Conservation (phyloP, 192 early-diverging fungal genomes). For the Gonapodya prolifera region DNA sequence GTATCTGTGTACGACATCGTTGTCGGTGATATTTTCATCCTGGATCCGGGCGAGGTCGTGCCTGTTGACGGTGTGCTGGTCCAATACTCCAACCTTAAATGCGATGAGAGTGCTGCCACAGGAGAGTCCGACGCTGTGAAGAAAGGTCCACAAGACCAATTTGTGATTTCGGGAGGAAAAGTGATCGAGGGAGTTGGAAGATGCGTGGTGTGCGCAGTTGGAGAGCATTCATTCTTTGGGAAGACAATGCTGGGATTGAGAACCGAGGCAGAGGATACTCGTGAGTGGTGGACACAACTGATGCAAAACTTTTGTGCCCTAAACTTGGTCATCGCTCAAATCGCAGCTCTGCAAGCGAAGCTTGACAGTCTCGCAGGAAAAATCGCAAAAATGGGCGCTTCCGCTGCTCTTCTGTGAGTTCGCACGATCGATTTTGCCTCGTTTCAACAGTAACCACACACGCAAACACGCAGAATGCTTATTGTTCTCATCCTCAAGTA, state of each 20-base stretch:
- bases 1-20: slow-evolving; percentile 47
- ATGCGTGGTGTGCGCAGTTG: slow-evolving; percentile 78
- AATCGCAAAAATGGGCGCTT: slow-evolving; percentile 85
- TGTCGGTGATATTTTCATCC: slow-evolving; percentile 77
- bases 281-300: slow-evolving; percentile 34
- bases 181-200: slow-evolving; percentile 77
- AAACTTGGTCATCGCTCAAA: too few species aligned
- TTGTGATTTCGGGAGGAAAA: slow-evolving; percentile 86
- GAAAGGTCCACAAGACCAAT: slow-evolving; percentile 54
- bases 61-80: slow-evolving; percentile 85
- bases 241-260: slow-evolving; percentile 71
- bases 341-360: slow-evolving; percentile 87
- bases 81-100: slow-evolving; percentile 49
- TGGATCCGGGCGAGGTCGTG: slow-evolving; percentile 88
- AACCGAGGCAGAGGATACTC: too few species aligned
- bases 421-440: too few species aligned
- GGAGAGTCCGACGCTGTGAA: slow-evolving; percentile 80
- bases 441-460: too few species aligned
- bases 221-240: slow-evolving; percentile 81
- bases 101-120: slow-evolving; percentile 83
- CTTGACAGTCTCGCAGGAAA: slow-evolving; percentile 75
- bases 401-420: slow-evolving; percentile 62
- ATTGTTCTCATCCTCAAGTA: slow-evolving; percentile 78
- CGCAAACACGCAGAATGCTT: too few species aligned
- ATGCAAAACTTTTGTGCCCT: too few species aligned